Percentiles rank a stretch among this genome's conserved stretches.
Evolutionary conservation across 2,329 filamentous ascomycete species (phyloP).

Genomic region (Mariannaea elegans): DNA sequence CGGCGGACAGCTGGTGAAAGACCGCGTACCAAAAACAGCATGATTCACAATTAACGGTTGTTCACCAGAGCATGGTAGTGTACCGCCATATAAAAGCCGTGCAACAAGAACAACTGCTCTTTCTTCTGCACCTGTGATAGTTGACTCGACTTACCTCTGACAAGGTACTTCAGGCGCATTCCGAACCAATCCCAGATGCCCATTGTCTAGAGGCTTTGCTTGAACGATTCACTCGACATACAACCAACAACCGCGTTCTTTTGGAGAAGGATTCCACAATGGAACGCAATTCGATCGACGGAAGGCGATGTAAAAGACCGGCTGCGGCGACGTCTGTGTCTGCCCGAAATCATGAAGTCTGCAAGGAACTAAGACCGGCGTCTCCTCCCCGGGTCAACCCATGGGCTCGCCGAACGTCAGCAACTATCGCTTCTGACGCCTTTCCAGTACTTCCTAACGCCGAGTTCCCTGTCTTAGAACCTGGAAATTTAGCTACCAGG

Average conservation of each 20-base stretch:
- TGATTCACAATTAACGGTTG: constrained; percentile 28
- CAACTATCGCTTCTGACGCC: constrained; percentile 13
- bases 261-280: constrained; percentile 23
- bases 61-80: background rate
- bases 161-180: constrained; percentile 11
- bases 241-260: background rate
- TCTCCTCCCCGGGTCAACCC: constrained; percentile 47
- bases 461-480: constrained; percentile 4
- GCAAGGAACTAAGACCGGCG: constrained; percentile 40
- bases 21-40: constrained; percentile 2
- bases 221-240: background rate
- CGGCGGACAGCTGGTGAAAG: constrained; percentile 35
- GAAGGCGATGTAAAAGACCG: constrained; percentile 31
- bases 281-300: constrained; percentile 40
- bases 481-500: constrained; percentile 15
- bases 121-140: constrained; percentile 22
- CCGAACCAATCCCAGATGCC: constrained; percentile 1
- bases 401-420: constrained; percentile 33
- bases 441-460: constrained; percentile 36
- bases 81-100: constrained; percentile 21
- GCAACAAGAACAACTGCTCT: constrained; percentile 24
- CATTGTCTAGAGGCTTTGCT: constrained; percentile 3
- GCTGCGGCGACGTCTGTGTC: constrained; percentile 2
- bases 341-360: constrained; percentile 22
- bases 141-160: constrained; percentile 21